phyloP scores from a whole-genome alignment of 2,329 filamentous ascomycete species.

The Cucurbitaria berberidis region DNA sequence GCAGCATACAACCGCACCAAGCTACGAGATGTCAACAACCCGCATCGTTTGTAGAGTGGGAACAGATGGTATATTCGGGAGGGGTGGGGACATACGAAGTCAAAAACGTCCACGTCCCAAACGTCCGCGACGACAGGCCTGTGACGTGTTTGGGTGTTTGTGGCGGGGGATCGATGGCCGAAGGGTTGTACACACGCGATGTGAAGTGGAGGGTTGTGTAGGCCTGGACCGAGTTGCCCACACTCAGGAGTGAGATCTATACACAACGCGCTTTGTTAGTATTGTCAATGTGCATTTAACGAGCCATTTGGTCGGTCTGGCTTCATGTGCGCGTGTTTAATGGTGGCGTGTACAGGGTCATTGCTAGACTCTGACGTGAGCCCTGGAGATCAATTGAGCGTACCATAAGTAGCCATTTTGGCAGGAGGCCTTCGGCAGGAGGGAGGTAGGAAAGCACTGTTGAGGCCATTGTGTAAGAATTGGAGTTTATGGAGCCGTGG shows the following conservation, averaged over 20 bases:
- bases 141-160: constrained; percentile 63
- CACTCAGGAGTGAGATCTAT: constrained; percentile 80
- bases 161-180: constrained; percentile 48
- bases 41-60: not conserved
- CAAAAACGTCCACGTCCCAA: constrained; percentile 87
- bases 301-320: not conserved
- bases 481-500: not conserved
- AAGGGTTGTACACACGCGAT: constrained; percentile 82
- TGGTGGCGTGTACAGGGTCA: not conserved
- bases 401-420: constrained; percentile 71
- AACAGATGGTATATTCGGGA: not conserved
- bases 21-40: not conserved
- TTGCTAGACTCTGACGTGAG: too few relatives aligned
- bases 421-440: constrained; percentile 59
- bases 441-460: constrained; percentile 52
- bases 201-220: constrained; percentile 82
- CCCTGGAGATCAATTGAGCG: constrained; percentile 20
- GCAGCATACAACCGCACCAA: constrained; percentile 83
- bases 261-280: constrained; percentile 5
- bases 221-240: constrained; percentile 84
- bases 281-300: not conserved
- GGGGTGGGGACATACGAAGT: constrained; percentile 55
- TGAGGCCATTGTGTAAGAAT: constrained; percentile 34
- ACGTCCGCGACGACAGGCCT: constrained; percentile 76
- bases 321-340: constrained; percentile 8